Evolutionary conservation across 2,329 filamentous ascomycete genomes (phyloP), one percentile per base, ranked within the genome.

Genomic region (Fusarium albidum): DNA sequence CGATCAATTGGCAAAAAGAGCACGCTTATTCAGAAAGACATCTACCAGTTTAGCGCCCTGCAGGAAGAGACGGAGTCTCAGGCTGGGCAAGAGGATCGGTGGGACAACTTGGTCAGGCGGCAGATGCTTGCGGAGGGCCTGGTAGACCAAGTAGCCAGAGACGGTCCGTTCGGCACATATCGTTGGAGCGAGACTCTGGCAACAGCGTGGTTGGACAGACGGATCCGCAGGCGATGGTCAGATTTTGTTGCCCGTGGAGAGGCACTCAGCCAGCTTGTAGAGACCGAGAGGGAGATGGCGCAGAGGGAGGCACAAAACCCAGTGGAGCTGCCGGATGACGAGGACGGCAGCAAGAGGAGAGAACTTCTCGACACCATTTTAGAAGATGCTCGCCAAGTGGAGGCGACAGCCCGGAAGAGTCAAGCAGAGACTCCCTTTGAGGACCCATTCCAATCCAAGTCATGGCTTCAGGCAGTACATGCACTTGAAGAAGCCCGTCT

Each of bases 1-100:
- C 74, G 81, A 9, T 78, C 87, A 13, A 64, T 93, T 3, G 74
- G 77, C 9, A 74, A 82, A 42, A 84, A 83, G 63, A 69, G 81
- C 14, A 55, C 67, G 5, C 79, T 79, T n/a, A 71, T n/a, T n/a
- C n/a, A 77, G 35, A 68, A 68, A 37, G 72, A 78, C 13, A 69
- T 81, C 11, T 52, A 73, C 39, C 65, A 65, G 13, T 63, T 77
- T 1, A 56, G 76, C 9, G 63, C 72, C 7, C 62, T 84, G 17
- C 66, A 73, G 9, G 76, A 79, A 5, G 73, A 78, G 1, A 44
- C 55, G 3, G 14, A 72, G 5, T 39, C 58, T 9, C 57, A 62
- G 0, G 73, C 75, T 0, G 25, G 45, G 28, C 57, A 70, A 5
- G 80, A 83, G 53, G 83, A 86, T 60, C 40, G 54, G 14, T 86